phyloP scores from a whole-genome alignment of 768 basidiomycete genomes.

The Pulveroboletus sp. region DNA sequence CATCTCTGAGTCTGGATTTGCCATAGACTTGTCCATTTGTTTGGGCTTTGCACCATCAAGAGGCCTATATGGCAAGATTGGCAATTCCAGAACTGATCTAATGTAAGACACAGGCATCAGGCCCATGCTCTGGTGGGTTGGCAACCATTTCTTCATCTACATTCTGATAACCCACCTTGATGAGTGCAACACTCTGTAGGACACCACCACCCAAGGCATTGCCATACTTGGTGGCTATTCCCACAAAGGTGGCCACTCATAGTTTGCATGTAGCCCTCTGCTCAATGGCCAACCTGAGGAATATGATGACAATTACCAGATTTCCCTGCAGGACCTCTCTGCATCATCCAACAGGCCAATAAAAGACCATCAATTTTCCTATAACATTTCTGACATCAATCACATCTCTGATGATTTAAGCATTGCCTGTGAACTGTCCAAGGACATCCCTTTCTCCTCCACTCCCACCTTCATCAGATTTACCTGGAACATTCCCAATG shows the following conservation, averaged over 20 bases:
- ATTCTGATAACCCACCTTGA: background rate
- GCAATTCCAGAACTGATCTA: conserved; percentile 3
- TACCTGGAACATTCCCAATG: background rate
- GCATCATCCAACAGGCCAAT: background rate
- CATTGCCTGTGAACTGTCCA: too few relatives aligned
- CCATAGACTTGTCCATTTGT: background rate
- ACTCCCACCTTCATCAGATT: background rate
- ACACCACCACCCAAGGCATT: background rate
- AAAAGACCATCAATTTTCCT: too few relatives aligned
- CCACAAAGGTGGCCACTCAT: background rate
- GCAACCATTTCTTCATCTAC: conserved; percentile 4
- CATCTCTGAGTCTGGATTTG: background rate
- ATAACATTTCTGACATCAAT: too few relatives aligned
- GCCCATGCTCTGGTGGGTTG: conserved; percentile 2
- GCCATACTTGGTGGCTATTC: background rate
- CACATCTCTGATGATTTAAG: too few relatives aligned
- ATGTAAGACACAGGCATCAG: background rate
- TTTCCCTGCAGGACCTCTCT: background rate
- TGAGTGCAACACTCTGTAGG: background rate
- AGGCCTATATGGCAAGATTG: background rate
- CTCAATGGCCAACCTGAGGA: background rate
- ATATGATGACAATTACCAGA: background rate
- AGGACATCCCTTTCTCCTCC: too few relatives aligned
- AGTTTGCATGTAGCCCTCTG: background rate
- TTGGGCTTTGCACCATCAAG: background rate